Evolutionary conservation across 345 rosid genomes (phyloP).

Genomic region (Zanthoxylum bungeanum): DNA sequence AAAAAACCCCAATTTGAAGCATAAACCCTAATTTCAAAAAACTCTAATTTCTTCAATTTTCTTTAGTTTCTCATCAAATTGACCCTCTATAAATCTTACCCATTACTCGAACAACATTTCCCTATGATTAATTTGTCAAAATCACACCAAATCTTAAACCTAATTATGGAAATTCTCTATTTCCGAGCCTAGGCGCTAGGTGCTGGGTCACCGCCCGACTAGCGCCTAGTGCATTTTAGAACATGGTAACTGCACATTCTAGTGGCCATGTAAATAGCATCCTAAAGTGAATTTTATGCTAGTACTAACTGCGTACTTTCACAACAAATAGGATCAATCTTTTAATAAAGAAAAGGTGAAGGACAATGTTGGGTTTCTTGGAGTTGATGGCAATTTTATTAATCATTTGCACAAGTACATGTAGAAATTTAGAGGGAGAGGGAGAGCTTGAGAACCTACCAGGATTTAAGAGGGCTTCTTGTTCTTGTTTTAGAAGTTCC

Average conservation of each 20-base stretch:
- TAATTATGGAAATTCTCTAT: too few species aligned
- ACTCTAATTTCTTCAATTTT: too few species aligned
- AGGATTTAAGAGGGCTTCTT: not conserved
- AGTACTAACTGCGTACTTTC: not conserved
- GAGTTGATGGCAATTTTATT: not conserved
- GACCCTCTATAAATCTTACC: too few species aligned
- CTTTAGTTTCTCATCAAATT: too few species aligned
- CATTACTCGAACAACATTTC: too few species aligned
- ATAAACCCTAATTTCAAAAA: too few species aligned
- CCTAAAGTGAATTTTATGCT: not conserved
- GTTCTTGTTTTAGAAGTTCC: not conserved
- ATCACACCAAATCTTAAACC: too few species aligned
- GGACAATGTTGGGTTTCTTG: not conserved
- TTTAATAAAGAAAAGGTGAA: not conserved
- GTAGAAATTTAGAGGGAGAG: not conserved
- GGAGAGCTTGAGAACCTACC: not conserved
- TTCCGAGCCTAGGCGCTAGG: too few species aligned
- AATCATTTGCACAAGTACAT: not conserved
- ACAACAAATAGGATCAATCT: not conserved
- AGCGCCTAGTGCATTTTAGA: too few species aligned
- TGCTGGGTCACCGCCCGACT: too few species aligned
- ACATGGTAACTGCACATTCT: not conserved
- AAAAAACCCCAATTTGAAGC: too few species aligned
- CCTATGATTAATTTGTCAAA: too few species aligned
- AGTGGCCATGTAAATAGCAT: not conserved